Evolutionary conservation across 257 asterid genomes (phyloP).

Genomic region (Sherardia arvensis): DNA sequence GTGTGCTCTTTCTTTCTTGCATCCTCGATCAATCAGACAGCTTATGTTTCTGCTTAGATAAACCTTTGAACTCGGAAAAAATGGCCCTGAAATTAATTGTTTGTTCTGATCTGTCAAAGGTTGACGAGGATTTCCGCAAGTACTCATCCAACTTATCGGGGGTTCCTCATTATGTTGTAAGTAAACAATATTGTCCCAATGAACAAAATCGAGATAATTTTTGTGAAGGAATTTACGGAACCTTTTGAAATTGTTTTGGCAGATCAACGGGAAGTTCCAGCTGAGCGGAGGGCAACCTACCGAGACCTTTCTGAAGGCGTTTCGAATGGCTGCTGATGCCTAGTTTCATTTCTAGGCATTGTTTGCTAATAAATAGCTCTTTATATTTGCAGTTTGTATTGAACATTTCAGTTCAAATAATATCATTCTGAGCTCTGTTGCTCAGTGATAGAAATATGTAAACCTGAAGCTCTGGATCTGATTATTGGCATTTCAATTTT

Average conservation of each 20-base stretch:
- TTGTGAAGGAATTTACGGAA: neutral
- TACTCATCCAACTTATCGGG: constrained; percentile 44
- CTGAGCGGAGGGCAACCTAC: constrained; percentile 79
- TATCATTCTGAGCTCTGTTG: neutral
- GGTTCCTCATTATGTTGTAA: constrained; percentile 67
- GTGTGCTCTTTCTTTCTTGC: neutral
- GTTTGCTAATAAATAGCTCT: neutral
- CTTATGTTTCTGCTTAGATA: neutral
- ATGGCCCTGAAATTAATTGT: neutral
- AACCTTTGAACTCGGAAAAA: too few species aligned
- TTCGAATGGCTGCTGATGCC: constrained; percentile 24
- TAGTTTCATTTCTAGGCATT: neutral
- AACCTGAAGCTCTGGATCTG: neutral
- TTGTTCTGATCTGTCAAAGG: constrained; percentile 25
- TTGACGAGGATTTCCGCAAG: constrained; percentile 47
- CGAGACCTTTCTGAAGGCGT: constrained; percentile 26
- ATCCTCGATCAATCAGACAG: neutral
- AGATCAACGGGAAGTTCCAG: constrained; percentile 63
- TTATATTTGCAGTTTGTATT: neutral
- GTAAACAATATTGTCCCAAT: constrained; percentile 11
- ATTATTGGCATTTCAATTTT: neutral
- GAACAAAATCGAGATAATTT: neutral
- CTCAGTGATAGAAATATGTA: neutral
- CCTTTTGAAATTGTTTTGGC: neutral
- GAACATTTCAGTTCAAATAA: neutral